These are phyloP conservation scores for sorghum (Sorghum bicolor) DNA, from an alignment of 176 grass and related monocot genomes.

Conservation along the genomic window Sorghum_bicolor_NCBIv3 NC_012870.2:67360501-67361000, in stretches of 20 bases:
- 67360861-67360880: background rate
- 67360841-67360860: background rate
- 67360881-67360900: background rate
- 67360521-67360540: background rate
- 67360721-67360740: background rate
- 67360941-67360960: conserved; percentile 5
- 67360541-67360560: background rate
- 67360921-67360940: background rate
- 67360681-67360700: background rate
- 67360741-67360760: background rate
- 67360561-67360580: background rate
- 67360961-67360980: conserved; percentile 80
- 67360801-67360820: background rate
- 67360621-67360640: background rate
- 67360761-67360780: background rate
- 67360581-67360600: background rate
- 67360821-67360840: background rate
- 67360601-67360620: background rate
- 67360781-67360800: background rate
- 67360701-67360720: background rate
- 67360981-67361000: conserved; percentile 54
- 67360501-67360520: background rate
- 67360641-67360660: background rate
- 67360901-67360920: background rate
- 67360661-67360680: background rate